Evolutionary conservation across 2,329 filamentous ascomycete species (phyloP).

Genomic region (Xylaria digitata): DNA sequence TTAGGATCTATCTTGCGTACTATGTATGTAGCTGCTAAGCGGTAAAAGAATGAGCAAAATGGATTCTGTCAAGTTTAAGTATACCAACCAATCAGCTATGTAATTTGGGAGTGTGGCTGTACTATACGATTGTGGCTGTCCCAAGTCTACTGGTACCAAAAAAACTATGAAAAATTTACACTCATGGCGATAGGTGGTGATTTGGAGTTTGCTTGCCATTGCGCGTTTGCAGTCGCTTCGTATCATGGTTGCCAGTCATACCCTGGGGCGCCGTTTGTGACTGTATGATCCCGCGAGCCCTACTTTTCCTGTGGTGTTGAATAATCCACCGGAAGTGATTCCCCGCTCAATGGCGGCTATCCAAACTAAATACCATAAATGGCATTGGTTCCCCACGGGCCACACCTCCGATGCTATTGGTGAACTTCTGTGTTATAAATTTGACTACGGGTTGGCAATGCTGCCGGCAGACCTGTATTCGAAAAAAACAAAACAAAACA

Average conservation of each 20-base stretch:
- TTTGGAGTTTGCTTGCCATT: constrained; percentile 1
- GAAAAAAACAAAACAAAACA: neutral
- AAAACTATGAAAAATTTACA: too few species aligned
- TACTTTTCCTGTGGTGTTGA: neutral
- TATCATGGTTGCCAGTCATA: neutral
- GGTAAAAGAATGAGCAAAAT: too few species aligned
- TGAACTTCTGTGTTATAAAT: neutral
- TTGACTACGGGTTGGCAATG: neutral
- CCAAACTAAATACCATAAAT: neutral
- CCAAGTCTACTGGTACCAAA: too few species aligned
- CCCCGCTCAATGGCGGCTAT: neutral
- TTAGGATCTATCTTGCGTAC: too few species aligned
- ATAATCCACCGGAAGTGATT: neutral
- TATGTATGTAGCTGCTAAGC: too few species aligned
- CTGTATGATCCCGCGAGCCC: neutral
- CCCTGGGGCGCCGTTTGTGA: neutral
- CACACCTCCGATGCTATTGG: neutral
- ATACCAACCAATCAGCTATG: too few species aligned
- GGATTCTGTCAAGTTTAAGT: too few species aligned
- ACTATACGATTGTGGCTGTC: too few species aligned
- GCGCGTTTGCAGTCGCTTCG: neutral
- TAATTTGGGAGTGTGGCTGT: too few species aligned
- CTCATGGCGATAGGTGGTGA: neutral
- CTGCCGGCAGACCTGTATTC: too few species aligned
- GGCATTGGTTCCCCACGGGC: neutral